phyloP scores from a whole-genome alignment of 2,329 filamentous ascomycete species.

The Pochonia chlamydosporia region DNA sequence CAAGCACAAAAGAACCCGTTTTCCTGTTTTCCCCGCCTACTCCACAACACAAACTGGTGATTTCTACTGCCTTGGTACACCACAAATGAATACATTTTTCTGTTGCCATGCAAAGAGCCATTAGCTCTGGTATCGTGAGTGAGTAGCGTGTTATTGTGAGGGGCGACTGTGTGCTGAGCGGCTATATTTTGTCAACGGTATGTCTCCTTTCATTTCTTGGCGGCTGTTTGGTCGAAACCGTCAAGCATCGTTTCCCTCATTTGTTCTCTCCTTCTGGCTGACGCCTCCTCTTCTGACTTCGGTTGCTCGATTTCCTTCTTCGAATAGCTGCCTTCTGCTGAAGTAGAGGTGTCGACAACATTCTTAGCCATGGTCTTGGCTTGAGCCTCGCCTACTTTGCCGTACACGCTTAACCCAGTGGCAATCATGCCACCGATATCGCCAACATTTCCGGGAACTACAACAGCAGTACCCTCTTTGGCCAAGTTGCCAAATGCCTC shows the following conservation, averaged over 20 bases:
- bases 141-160: background rate
- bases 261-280: conserved; percentile 14
- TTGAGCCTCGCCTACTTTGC: conserved; percentile 82
- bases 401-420: conserved; percentile 89
- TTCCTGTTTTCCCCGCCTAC: background rate
- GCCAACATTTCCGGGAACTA: conserved; percentile 94
- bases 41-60: background rate
- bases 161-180: background rate
- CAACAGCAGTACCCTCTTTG: conserved; percentile 90
- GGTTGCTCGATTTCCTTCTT: conserved; percentile 14
- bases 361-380: conserved; percentile 58
- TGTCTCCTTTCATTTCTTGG: conserved; percentile 19
- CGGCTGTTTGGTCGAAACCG: conserved; percentile 30
- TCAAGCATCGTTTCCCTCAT: conserved; percentile 36
- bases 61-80: too few relatives aligned
- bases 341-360: conserved; percentile 25
- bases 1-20: background rate
- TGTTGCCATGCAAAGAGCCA: conserved; percentile 10
- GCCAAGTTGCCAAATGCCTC: conserved; percentile 89
- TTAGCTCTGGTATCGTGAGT: background rate
- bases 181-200: background rate
- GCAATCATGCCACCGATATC: conserved; percentile 97
- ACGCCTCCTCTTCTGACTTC: conserved; percentile 10
- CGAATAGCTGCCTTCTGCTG: conserved; percentile 11
- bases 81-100: background rate